phyloP scores from a whole-genome alignment of 164 flowering plant genomes.

The Chloranthus sessilifolius region DNA sequence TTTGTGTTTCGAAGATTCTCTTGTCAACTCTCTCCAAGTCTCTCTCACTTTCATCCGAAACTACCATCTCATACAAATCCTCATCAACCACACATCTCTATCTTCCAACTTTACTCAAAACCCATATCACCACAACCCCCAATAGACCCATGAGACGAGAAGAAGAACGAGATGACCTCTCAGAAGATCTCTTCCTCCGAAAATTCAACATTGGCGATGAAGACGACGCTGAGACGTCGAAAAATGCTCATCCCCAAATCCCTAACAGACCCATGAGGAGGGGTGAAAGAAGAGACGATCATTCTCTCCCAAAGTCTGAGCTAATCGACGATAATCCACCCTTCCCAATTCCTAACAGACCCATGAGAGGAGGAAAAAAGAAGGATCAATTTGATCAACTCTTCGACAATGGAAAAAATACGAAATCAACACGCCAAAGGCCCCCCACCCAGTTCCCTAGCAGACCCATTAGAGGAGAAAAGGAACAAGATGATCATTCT shows the following conservation, averaged over 20 bases:
- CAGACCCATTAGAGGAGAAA: constrained; percentile 5
- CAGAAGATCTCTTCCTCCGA: constrained; percentile 1
- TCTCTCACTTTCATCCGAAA: constrained; percentile 3
- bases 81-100: background rate
- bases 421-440: background rate
- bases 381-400: background rate
- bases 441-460: constrained; percentile 12
- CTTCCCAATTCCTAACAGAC: constrained; percentile 8
- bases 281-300: constrained; percentile 8
- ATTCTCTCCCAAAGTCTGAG: no score
- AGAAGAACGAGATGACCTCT: constrained; percentile 5
- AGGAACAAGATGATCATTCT: constrained; percentile 5
- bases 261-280: constrained; percentile 9
- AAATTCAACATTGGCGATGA: constrained; percentile 2
- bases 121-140: constrained; percentile 21
- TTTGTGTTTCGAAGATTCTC: constrained; percentile 9
- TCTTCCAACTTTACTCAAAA: background rate
- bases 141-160: constrained; percentile 24
- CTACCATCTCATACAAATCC: background rate
- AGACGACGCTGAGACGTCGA: background rate
- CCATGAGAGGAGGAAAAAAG: constrained; percentile 11
- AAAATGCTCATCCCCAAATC: constrained; percentile 5
- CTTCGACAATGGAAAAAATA: constrained; percentile 3
- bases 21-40: constrained; percentile 2
- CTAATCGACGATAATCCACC: no score